Percentiles rank a stretch among this genome's conserved stretches.
Conservation (phyloP, 768 basidiomycete genomes). For the Leccinum uliginosum region DNA sequence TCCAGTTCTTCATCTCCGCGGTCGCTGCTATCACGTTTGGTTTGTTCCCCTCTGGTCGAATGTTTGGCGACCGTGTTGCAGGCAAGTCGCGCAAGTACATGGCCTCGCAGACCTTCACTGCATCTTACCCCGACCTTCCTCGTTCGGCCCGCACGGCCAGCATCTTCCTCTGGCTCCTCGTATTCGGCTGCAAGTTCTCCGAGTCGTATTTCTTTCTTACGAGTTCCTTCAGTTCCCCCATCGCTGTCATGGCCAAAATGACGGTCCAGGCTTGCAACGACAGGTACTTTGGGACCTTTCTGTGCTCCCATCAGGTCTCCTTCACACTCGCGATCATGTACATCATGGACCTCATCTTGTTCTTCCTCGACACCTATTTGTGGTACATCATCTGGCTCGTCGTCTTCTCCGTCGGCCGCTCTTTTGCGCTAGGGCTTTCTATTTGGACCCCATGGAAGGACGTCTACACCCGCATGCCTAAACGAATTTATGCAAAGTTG, state of each 20-base stretch:
- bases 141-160: constrained; percentile 76
- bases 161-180: constrained; percentile 81
- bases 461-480: constrained; percentile 92
- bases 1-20: constrained; percentile 91
- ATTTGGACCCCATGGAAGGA: constrained; percentile 99
- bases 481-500: constrained; percentile 96
- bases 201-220: constrained; percentile 99
- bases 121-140: constrained; percentile 83
- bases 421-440: constrained; percentile 88
- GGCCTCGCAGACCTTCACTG: constrained; percentile 98
- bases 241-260: constrained; percentile 95
- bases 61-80: constrained; percentile 98
- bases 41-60: constrained; percentile 89
- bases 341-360: constrained; percentile 94
- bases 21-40: constrained; percentile 79
- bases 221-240: constrained; percentile 92
- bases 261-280: constrained; percentile 89
- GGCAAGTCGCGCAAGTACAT: constrained; percentile 98
- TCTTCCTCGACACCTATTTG: constrained; percentile 99
- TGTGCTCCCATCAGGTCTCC: constrained; percentile 90
- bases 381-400: constrained; percentile 99
- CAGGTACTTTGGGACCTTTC: constrained; percentile 68
- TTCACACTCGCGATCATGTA: constrained; percentile 99
- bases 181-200: constrained; percentile 94
- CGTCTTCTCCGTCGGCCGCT: constrained; percentile 86